Evolutionary conservation across 345 rosid genomes (phyloP).

Genomic region (Syzygium aromaticum): DNA sequence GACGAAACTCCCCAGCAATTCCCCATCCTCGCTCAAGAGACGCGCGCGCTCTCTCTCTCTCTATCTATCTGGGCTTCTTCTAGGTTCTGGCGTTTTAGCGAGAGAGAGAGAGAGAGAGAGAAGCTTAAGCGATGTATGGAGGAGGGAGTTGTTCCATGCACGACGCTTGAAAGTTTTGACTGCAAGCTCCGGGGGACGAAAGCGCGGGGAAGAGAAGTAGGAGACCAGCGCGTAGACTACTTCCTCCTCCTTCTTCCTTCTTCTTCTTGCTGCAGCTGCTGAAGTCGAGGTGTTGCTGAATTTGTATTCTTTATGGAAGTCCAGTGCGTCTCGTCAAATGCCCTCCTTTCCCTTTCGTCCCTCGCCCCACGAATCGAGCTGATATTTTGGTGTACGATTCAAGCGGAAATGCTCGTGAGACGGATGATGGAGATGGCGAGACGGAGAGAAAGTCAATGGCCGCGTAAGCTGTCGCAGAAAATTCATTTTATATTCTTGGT

Average conservation of each 20-base stretch:
- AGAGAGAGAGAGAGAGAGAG: neutral
- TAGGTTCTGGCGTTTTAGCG: neutral
- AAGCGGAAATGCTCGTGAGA: neutral
- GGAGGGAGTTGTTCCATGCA: neutral
- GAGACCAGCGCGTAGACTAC: neutral
- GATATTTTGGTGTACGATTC: neutral
- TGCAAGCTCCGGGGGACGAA: neutral
- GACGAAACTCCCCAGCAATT: constrained; percentile 7
- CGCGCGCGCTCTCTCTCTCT: neutral
- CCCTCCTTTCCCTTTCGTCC: neutral
- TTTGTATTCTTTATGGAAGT: neutral
- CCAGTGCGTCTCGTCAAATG: neutral
- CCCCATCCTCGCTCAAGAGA: neutral
- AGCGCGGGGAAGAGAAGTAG: neutral
- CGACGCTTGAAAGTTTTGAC: neutral
- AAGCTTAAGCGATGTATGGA: neutral
- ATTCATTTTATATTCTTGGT: neutral
- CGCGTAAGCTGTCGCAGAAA: neutral
- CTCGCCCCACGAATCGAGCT: neutral
- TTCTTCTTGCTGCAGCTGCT: neutral
- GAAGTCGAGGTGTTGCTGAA: neutral
- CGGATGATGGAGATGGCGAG: neutral
- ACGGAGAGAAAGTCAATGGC: neutral
- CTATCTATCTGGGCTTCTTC: neutral
- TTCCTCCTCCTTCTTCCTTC: neutral